Evolutionary conservation across 2,329 filamentous ascomycete genomes (phyloP).

Genomic region (Penicillium sp.): DNA sequence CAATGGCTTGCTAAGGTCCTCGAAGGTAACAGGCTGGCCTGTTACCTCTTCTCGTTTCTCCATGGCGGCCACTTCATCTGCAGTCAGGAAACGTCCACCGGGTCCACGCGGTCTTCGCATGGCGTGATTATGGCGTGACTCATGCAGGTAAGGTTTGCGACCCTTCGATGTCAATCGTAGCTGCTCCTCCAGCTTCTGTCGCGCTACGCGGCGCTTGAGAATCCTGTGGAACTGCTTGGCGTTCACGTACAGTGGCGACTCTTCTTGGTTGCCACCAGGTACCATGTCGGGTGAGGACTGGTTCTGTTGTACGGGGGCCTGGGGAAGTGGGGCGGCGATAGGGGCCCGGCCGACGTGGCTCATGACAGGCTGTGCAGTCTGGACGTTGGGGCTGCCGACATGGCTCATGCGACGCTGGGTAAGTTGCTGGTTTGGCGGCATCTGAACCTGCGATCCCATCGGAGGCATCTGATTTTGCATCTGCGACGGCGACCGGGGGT

Average conservation of each 20-base stretch:
- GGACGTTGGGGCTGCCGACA: conserved; percentile 64
- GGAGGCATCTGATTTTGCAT: conserved; percentile 53
- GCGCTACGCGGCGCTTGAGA: conserved; percentile 81
- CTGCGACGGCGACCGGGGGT: conserved; percentile 66
- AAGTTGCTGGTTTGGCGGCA: conserved; percentile 51
- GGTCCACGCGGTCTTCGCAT: conserved; percentile 92
- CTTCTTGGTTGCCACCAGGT: conserved; percentile 58
- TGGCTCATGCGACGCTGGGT: conserved; percentile 63
- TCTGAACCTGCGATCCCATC: conserved; percentile 41
- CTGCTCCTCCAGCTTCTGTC: conserved; percentile 88
- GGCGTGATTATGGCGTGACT: conserved; percentile 94
- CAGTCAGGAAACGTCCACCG: conserved; percentile 88
- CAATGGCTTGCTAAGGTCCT: conserved; percentile 30
- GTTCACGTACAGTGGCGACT: conserved; percentile 93
- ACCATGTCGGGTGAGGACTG: conserved; percentile 73
- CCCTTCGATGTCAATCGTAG: conserved; percentile 87
- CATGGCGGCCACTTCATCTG: conserved; percentile 87
- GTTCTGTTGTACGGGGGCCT: conserved; percentile 56
- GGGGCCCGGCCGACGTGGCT: conserved; percentile 54
- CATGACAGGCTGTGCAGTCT: conserved; percentile 66
- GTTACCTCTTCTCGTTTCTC: conserved; percentile 53
- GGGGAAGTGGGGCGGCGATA: conserved; percentile 43
- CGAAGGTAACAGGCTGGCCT: conserved; percentile 14
- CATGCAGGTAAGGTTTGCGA: conserved; percentile 91
- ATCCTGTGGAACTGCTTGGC: conserved; percentile 98